phyloP scores from a whole-genome alignment of 2,329 filamentous ascomycete species.

The Paecilomyces sp. region DNA sequence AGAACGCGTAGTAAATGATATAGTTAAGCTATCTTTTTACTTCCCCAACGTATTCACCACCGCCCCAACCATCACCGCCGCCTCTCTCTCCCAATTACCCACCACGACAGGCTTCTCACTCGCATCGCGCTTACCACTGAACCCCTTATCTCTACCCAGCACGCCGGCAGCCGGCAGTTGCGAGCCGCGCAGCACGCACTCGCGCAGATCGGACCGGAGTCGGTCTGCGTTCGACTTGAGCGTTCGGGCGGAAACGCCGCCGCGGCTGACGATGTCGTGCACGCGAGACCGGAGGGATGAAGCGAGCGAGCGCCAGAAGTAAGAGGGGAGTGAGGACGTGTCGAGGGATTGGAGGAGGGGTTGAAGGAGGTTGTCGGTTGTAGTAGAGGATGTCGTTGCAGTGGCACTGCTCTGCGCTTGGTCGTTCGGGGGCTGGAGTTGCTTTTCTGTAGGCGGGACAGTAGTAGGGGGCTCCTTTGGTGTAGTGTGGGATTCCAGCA shows the following conservation, averaged over 20 bases:
- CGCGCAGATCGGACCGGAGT: slow-evolving; percentile 69
- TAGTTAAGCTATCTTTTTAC: slow-evolving; percentile 6
- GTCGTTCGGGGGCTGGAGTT: slow-evolving; percentile 6
- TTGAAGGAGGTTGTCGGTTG: slow-evolving; percentile 53
- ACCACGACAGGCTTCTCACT: slow-evolving; percentile 39
- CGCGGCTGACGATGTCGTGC: slow-evolving; percentile 74
- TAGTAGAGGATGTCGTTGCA: slow-evolving; percentile 6
- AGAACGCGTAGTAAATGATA: too few species aligned
- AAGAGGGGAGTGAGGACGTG: slow-evolving; percentile 77
- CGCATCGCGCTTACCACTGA: slow-evolving; percentile 23
- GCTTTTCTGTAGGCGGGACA: slow-evolving; percentile 55
- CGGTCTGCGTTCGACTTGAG: slow-evolving; percentile 66
- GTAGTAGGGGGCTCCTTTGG: slow-evolving; percentile 59
- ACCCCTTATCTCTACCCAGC: slow-evolving; percentile 35
- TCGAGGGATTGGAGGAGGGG: slow-evolving; percentile 72
- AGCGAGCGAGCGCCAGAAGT: slow-evolving; percentile 89
- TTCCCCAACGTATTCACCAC: slow-evolving; percentile 54
- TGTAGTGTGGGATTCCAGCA: slow-evolving; percentile 66
- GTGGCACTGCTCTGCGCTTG: slow-evolving; percentile 33
- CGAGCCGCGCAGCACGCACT: slow-evolving; percentile 74
- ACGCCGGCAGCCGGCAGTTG: slow-evolving; percentile 55
- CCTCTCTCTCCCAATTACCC: slow-evolving; percentile 76
- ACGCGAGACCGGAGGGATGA: slow-evolving; percentile 68
- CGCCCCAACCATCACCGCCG: slow-evolving; percentile 88
- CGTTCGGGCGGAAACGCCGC: slow-evolving; percentile 76